A percentile compares a stretch with the other conserved stretches of the same genome.
Conservation (phyloP, 176 grass and related monocot genomes). For the Elaeis guineensis region DNA sequence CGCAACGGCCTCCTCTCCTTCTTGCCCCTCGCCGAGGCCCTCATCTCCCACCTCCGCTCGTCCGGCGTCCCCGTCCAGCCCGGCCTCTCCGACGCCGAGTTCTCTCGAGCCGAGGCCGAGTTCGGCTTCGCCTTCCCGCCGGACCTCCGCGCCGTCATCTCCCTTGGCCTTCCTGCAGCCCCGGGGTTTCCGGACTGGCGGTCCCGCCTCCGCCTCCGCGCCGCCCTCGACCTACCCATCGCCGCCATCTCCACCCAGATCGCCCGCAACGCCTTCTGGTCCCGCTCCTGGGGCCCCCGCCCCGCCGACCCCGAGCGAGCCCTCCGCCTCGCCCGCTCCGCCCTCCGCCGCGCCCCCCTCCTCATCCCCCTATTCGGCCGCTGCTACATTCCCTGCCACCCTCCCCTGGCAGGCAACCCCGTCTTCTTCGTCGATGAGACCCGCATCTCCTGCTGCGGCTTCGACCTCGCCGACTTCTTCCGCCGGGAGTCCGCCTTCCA, state of each 20-base stretch:
- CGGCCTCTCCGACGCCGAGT: conserved; percentile 56
- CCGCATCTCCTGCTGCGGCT: conserved; percentile 48
- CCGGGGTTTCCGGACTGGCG: conserved; percentile 81
- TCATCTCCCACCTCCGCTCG: conserved; percentile 51
- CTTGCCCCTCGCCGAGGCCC: conserved; percentile 30
- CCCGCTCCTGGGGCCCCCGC: conserved; percentile 50
- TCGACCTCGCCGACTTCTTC: conserved; percentile 58
- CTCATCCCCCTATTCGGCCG: conserved; percentile 85
- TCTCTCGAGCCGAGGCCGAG: conserved; percentile 66
- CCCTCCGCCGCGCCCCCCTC: conserved; percentile 55
- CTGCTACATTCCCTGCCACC: conserved; percentile 74
- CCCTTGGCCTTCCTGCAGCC: conserved; percentile 46
- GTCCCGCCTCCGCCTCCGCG: conserved; percentile 19
- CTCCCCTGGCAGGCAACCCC: conserved; percentile 76
- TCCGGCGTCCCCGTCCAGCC: conserved; percentile 38
- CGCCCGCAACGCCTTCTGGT: conserved; percentile 59
- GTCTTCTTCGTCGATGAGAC: conserved; percentile 90
- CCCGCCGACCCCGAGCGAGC: conserved; percentile 60
- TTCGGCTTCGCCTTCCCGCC: conserved; percentile 80
- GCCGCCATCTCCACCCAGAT: conserved; percentile 53
- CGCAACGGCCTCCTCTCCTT: conserved; percentile 68
- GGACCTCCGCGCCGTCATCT: conserved; percentile 77
- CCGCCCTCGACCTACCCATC: conserved; percentile 48
- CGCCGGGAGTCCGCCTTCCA: conserved; percentile 39
- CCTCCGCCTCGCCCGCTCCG: conserved; percentile 44